Conservation (phyloP, 805 yeast genomes). For the Starmerella tilneyi region DNA sequence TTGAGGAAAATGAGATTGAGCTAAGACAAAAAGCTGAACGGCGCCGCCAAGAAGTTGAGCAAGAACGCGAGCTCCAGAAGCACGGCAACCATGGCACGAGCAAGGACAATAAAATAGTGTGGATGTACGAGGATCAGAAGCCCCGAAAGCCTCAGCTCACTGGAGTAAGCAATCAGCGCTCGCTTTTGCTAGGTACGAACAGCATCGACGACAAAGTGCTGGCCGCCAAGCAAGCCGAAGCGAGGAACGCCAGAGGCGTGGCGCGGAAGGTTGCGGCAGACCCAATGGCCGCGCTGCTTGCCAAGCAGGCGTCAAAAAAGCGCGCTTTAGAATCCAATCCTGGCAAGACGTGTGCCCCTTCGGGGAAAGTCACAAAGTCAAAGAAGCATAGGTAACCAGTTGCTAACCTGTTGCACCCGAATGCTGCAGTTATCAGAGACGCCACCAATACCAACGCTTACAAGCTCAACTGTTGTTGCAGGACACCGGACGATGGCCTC, state of each 20-base stretch:
- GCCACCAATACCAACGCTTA: slow-evolving; percentile 16
- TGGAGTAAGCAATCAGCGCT: too few relatives aligned
- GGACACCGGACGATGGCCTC: slow-evolving; percentile 23
- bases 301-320: background rate
- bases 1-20: slow-evolving; percentile 65
- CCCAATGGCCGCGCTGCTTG: background rate
- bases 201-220: slow-evolving; percentile 1
- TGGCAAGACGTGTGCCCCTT: slow-evolving; percentile 10
- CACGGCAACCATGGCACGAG: slow-evolving; percentile 36
- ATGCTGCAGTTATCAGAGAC: slow-evolving; percentile 8
- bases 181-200: background rate
- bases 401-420: slow-evolving; percentile 11
- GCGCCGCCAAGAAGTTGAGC: slow-evolving; percentile 50
- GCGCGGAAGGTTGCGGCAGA: slow-evolving; percentile 4
- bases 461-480: slow-evolving; percentile 8
- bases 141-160: background rate
- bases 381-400: slow-evolving; percentile 16
- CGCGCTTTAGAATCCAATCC: too few relatives aligned
- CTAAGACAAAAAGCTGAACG: slow-evolving; percentile 57
- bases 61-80: slow-evolving; percentile 52
- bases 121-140: slow-evolving; percentile 67
- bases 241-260: background rate
- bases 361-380: background rate
- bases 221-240: background rate
- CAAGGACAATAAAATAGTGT: slow-evolving; percentile 39